Evolutionary conservation across 345 rosid genomes (phyloP).

Genomic region (Melaleuca alternifolia): DNA sequence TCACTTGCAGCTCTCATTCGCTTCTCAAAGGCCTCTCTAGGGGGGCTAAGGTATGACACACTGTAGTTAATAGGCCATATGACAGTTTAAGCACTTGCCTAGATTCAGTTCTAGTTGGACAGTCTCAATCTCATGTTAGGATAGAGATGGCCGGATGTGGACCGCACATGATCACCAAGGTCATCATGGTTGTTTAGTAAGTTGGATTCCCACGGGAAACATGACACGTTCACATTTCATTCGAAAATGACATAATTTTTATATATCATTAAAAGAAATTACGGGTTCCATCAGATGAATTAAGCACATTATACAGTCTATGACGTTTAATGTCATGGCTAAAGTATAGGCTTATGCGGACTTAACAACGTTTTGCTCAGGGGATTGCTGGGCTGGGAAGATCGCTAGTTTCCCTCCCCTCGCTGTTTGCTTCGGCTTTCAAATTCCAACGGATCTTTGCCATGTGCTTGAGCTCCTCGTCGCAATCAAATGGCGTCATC

Average conservation of each 20-base stretch:
- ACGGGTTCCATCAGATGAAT: neutral
- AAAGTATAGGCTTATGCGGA: neutral
- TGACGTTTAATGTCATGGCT: neutral
- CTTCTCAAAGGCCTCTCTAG: neutral
- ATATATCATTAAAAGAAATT: neutral
- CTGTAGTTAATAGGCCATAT: neutral
- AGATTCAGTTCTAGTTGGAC: neutral
- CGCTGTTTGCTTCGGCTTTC: constrained; percentile 15
- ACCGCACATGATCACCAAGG: neutral
- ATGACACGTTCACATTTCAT: neutral
- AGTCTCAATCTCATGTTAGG: neutral
- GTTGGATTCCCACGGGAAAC: neutral
- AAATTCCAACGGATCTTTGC: constrained; percentile 15
- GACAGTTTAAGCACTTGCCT: neutral
- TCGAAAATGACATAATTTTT: neutral
- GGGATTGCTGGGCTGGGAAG: constrained; percentile 27
- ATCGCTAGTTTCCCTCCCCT: constrained; percentile 9
- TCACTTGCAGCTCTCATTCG: constrained; percentile 2
- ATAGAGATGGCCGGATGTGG: neutral
- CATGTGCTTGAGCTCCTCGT: constrained; percentile 20
- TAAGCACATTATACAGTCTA: neutral
- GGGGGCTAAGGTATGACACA: neutral
- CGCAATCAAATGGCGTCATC: constrained; percentile 14
- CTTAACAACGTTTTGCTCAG: neutral
- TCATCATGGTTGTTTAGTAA: neutral